These are phyloP conservation scores for Leucoagaricus sp. DNA, from an alignment of 1,284 basidiomycete species.

Conservation along the genomic window DNA sequence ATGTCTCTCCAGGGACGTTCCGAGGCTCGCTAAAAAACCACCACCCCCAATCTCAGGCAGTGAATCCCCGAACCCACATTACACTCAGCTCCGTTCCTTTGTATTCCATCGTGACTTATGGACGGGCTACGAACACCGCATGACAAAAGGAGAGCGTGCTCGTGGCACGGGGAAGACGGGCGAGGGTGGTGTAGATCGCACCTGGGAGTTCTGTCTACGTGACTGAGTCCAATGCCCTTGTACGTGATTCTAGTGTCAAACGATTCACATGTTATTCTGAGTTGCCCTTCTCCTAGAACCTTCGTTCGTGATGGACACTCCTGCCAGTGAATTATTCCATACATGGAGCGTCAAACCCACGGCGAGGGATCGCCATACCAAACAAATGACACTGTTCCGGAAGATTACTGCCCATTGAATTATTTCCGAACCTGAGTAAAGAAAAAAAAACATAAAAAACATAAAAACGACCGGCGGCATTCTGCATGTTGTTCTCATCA, in stretches of 20 bases:
- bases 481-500: too few relatives aligned
- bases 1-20: slow-evolving; percentile 61
- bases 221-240: slow-evolving; percentile 18
- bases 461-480: too few relatives aligned
- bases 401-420: too few relatives aligned
- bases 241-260: too few relatives aligned
- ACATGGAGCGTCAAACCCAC: too few relatives aligned
- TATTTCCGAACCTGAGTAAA: too few relatives aligned
- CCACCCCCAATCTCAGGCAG: slow-evolving; percentile 47
- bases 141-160: slow-evolving; percentile 84
- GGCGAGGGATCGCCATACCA: too few relatives aligned
- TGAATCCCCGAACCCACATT: slow-evolving; percentile 61
- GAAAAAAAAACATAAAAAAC: too few relatives aligned
- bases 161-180: slow-evolving; percentile 68
- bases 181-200: slow-evolving; percentile 73
- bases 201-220: slow-evolving; percentile 73
- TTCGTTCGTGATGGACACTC: too few relatives aligned
- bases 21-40: slow-evolving; percentile 78
- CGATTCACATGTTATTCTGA: background rate
- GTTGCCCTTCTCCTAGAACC: background rate
- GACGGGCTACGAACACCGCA: slow-evolving; percentile 87
- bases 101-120: slow-evolving; percentile 74
- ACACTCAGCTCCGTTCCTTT: slow-evolving; percentile 81
- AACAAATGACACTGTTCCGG: too few relatives aligned
- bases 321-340: too few relatives aligned